These are phyloP conservation scores for Fusarium transvaalense DNA, from an alignment of 2,329 filamentous ascomycete species.

Conservation along the genomic window DNA sequence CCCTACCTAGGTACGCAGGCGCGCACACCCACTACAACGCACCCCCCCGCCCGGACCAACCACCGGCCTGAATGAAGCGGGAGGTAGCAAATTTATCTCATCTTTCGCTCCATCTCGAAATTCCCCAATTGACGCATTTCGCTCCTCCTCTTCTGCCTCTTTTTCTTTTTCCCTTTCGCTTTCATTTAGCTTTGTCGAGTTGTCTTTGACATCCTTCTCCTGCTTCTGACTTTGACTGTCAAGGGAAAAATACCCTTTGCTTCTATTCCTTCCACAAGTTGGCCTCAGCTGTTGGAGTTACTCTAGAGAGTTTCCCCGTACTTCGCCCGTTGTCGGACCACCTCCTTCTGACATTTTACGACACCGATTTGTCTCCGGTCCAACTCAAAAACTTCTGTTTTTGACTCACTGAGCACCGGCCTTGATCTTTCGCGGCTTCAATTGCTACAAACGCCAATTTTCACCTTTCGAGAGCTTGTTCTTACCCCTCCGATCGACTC, in stretches of 20 bases:
- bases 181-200: constrained; percentile 28
- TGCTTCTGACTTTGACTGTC: constrained; percentile 33
- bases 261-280: constrained; percentile 21
- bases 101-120: constrained; percentile 47
- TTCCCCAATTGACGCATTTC: constrained; percentile 49
- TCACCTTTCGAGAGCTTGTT: constrained; percentile 25
- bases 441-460: constrained; percentile 36
- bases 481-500: constrained; percentile 37
- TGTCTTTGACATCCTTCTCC: constrained; percentile 25
- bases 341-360: constrained; percentile 25
- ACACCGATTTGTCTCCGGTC: constrained; percentile 17
- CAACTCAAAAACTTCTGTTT: constrained; percentile 12
- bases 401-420: constrained; percentile 28
- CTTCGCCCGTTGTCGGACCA: constrained; percentile 41
- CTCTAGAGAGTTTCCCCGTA: constrained; percentile 26
- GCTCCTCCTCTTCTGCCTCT: constrained; percentile 31
- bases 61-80: constrained; percentile 41
- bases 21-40: constrained; percentile 21
- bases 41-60: constrained; percentile 45
- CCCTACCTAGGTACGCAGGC: no score
- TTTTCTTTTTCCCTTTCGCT: constrained; percentile 21
- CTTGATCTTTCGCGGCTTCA: constrained; percentile 22
- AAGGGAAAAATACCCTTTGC: constrained; percentile 19
- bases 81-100: constrained; percentile 49
- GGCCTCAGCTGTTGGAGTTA: constrained; percentile 25